Percentiles rank a stretch among this genome's conserved stretches.
phyloP scores from a whole-genome alignment of 352 stramenopile species.

The Globisporangium paroecandrum region DNA sequence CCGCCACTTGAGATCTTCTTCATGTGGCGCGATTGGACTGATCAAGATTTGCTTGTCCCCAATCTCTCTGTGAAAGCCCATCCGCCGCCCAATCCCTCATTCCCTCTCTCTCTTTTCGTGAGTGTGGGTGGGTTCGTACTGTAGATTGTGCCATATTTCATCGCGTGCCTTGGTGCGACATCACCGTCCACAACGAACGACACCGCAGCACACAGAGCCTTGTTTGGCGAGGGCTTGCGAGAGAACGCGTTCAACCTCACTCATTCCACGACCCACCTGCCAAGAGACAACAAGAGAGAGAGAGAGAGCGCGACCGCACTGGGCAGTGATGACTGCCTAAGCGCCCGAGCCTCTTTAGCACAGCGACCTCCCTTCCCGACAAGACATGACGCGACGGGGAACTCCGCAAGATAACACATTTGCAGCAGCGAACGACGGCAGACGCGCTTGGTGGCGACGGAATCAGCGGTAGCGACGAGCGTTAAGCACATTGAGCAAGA shows the following conservation, averaged over 20 bases:
- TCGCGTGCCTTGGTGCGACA: slow-evolving; percentile 16
- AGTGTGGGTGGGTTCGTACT: slow-evolving; percentile 11
- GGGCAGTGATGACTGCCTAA: slow-evolving; percentile 31
- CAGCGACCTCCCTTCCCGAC: slow-evolving; percentile 12
- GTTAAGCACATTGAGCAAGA: background rate
- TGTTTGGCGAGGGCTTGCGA: background rate
- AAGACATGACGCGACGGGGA: slow-evolving; percentile 28
- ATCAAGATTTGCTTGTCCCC: background rate
- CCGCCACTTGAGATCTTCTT: background rate
- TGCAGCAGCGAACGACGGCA: slow-evolving; percentile 7
- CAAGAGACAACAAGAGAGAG: slow-evolving; percentile 12
- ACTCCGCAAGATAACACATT: slow-evolving; percentile 12
- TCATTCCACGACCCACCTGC: background rate
- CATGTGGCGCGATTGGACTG: background rate
- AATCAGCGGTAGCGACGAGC: slow-evolving; percentile 12
- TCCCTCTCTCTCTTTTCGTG: slow-evolving; percentile 8
- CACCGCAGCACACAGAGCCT: background rate
- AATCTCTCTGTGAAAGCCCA: background rate
- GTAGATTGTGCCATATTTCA: slow-evolving; percentile 13
- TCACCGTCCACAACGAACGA: slow-evolving; percentile 6
- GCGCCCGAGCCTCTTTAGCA: slow-evolving; percentile 7
- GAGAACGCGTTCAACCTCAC: background rate
- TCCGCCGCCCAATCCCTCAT: background rate
- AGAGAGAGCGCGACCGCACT: slow-evolving; percentile 1
- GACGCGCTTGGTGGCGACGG: slow-evolving; percentile 9